Percentiles rank a stretch among this genome's conserved stretches.
Evolutionary conservation across 2,329 filamentous ascomycete genomes (phyloP).

Genomic region (Botrytis fabae): DNA sequence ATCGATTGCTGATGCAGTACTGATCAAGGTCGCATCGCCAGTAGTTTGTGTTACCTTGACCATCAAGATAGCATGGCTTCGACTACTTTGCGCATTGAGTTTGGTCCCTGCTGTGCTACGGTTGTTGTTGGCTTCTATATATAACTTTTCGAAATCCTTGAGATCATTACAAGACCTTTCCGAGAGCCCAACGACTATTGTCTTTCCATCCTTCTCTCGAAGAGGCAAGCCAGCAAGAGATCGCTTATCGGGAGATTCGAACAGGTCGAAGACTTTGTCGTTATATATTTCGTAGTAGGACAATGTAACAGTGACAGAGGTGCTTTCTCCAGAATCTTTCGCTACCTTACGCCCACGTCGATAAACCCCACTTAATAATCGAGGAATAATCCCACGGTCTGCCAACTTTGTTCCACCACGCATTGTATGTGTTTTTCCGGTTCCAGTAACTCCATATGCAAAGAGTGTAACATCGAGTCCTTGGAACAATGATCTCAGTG

Average conservation of each 20-base stretch:
- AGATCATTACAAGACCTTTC: slow-evolving; percentile 80
- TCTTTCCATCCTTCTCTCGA: slow-evolving; percentile 83
- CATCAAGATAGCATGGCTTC: slow-evolving; percentile 86
- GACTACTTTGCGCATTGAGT: slow-evolving; percentile 86
- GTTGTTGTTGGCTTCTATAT: slow-evolving; percentile 90
- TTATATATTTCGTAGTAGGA: slow-evolving; percentile 98
- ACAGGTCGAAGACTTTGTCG: slow-evolving; percentile 89
- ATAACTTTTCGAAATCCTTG: slow-evolving; percentile 86
- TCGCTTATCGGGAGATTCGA: slow-evolving; percentile 84
- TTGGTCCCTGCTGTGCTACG: slow-evolving; percentile 88
- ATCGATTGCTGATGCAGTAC: slow-evolving; percentile 90
- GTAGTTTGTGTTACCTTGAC: slow-evolving; percentile 83
- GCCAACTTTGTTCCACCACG: slow-evolving; percentile 82
- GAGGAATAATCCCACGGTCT: slow-evolving; percentile 84
- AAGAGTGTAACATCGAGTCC: slow-evolving; percentile 88
- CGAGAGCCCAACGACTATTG: slow-evolving; percentile 80
- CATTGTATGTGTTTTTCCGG: slow-evolving; percentile 96
- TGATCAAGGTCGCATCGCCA: slow-evolving; percentile 66
- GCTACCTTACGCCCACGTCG: slow-evolving; percentile 80
- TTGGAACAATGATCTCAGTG: slow-evolving; percentile 87
- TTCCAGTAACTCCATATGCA: slow-evolving; percentile 90
- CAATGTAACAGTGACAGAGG: slow-evolving; percentile 70
- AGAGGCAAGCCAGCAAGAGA: slow-evolving; percentile 72
- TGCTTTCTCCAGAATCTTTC: slow-evolving; percentile 73
- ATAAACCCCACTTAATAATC: slow-evolving; percentile 82